phyloP scores from a whole-genome alignment of 2,329 filamentous ascomycete genomes.

The Drechmeria coniospora region DNA sequence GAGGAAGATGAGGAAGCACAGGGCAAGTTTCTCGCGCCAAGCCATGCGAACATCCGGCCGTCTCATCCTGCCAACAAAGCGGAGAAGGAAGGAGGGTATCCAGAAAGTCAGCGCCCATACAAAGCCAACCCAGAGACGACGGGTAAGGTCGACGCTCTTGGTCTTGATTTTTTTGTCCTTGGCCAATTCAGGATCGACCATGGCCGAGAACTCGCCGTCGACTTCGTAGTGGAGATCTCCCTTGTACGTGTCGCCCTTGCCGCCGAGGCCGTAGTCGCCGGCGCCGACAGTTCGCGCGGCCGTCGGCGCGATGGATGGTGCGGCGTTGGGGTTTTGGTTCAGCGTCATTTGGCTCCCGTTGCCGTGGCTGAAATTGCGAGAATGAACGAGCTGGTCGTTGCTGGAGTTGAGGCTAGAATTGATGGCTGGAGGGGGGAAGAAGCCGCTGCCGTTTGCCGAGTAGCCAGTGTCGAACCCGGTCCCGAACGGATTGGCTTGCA shows the following conservation, averaged over 20 bases:
- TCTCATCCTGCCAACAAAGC: slow-evolving; percentile 85
- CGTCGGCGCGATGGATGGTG: slow-evolving; percentile 46
- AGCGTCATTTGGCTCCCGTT: slow-evolving; percentile 39
- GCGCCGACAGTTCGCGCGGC: slow-evolving; percentile 39
- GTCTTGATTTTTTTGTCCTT: slow-evolving; percentile 64
- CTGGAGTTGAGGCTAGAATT: slow-evolving; percentile 50
- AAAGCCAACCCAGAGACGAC: slow-evolving; percentile 65
- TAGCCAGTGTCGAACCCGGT: slow-evolving; percentile 54
- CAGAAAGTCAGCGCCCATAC: slow-evolving; percentile 86
- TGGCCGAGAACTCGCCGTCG: slow-evolving; percentile 51
- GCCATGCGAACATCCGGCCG: slow-evolving; percentile 92
- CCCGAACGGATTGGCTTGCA: slow-evolving; percentile 30
- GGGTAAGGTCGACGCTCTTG: slow-evolving; percentile 42
- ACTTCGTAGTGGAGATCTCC: slow-evolving; percentile 60
- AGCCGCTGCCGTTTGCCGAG: slow-evolving; percentile 49
- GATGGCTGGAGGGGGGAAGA: slow-evolving; percentile 50
- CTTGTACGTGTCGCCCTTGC: slow-evolving; percentile 66
- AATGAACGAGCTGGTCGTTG: slow-evolving; percentile 54
- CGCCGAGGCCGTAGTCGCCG: slow-evolving; percentile 81
- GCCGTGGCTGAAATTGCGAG: slow-evolving; percentile 39
- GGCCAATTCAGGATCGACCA: slow-evolving; percentile 63
- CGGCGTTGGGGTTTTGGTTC: slow-evolving; percentile 21
- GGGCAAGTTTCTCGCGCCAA: slow-evolving; percentile 86
- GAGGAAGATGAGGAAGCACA: slow-evolving; percentile 66
- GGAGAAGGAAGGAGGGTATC: slow-evolving; percentile 76